phyloP scores from a whole-genome alignment of 768 basidiomycete genomes.

The Boletus reticulatus region DNA sequence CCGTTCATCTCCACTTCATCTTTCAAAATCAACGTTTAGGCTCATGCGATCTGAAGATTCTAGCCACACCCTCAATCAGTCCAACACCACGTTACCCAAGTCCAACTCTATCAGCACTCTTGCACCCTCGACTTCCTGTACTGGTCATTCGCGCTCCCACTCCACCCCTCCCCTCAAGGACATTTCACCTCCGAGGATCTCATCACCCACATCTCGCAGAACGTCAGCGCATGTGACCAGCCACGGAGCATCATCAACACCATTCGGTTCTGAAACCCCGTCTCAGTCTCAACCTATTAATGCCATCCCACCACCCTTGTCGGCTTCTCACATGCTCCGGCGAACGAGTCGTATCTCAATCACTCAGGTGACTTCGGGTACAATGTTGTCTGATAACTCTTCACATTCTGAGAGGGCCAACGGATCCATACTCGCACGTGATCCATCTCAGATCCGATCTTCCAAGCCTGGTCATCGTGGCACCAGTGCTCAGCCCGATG shows the following conservation, averaged over 20 bases:
- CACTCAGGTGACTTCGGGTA: slow-evolving; percentile 3
- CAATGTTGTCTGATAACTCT: slow-evolving; percentile 1
- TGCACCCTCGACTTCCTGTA: slow-evolving; percentile 25
- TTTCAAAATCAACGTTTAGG: slow-evolving; percentile 13
- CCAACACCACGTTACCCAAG: slow-evolving; percentile 22
- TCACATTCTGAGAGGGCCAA: slow-evolving; percentile 2
- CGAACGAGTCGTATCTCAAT: slow-evolving; percentile 19
- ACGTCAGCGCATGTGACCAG: slow-evolving; percentile 7
- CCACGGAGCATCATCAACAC: not conserved
- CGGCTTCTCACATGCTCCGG: slow-evolving; percentile 21
- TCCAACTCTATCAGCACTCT: slow-evolving; percentile 29
- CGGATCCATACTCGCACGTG: slow-evolving; percentile 2
- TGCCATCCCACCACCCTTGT: slow-evolving; percentile 2
- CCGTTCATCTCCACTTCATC: slow-evolving; percentile 7
- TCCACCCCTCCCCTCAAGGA: slow-evolving; percentile 13
- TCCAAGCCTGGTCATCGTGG: slow-evolving; percentile 21
- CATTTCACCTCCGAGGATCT: slow-evolving; percentile 10
- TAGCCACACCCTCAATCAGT: slow-evolving; percentile 18
- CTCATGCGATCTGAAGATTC: slow-evolving; percentile 19
- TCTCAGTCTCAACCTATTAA: slow-evolving; percentile 13
- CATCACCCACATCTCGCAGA: slow-evolving; percentile 17
- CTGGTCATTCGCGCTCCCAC: slow-evolving; percentile 21
- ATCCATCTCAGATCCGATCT: slow-evolving; percentile 23
- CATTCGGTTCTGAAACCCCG: slow-evolving; percentile 3
- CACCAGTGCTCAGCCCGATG: slow-evolving; percentile 3